Conservation (phyloP, 176 grass and related monocot genomes). For the Echinochloa phyllopogon region DNA sequence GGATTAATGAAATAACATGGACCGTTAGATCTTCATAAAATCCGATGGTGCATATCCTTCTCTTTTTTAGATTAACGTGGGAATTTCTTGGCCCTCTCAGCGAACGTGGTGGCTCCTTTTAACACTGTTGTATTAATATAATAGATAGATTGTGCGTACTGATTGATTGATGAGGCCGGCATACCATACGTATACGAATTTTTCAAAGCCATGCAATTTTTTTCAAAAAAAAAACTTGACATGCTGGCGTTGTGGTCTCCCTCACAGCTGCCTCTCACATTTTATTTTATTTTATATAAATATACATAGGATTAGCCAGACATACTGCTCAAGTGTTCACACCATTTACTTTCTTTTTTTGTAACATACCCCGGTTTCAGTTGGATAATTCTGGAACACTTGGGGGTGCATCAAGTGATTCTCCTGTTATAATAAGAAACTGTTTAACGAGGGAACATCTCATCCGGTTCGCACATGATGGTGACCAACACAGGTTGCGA, state of each 20-base stretch:
- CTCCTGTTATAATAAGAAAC: not conserved
- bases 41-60: no score
- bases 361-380: not conserved
- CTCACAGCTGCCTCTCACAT: not conserved
- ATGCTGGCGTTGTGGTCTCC: not conserved
- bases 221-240: not conserved
- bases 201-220: not conserved
- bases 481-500: constrained; percentile 25
- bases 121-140: no score
- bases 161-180: not conserved
- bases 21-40: no score
- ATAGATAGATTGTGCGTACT: not conserved
- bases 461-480: constrained; percentile 50
- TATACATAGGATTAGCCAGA: not conserved
- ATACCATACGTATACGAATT: not conserved
- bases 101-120: no score
- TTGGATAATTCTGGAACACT: not conserved
- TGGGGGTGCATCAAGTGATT: constrained; percentile 14
- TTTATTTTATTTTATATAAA: not conserved
- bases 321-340: no score
- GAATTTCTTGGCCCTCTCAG: no score
- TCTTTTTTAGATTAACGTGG: no score
- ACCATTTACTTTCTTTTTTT: no score
- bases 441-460: constrained; percentile 37
- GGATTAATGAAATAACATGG: no score